phyloP scores from a whole-genome alignment of 2,329 filamentous ascomycete species.

The Ploettnerulaceae sp. region DNA sequence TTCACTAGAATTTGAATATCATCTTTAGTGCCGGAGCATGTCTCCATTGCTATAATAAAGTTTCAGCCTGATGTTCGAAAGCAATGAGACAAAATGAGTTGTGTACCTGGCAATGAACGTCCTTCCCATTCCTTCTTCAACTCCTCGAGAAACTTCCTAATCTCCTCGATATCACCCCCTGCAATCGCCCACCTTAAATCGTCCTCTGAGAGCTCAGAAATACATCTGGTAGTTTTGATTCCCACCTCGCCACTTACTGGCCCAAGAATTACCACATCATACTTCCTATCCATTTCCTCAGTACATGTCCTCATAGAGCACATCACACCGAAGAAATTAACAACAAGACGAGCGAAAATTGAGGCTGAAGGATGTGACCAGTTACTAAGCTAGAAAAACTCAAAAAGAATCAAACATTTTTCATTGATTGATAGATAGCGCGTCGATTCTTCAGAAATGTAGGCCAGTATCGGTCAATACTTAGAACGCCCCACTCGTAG shows the following conservation, averaged over 20 bases:
- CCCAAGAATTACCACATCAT: constrained; percentile 5
- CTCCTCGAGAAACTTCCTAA: background rate
- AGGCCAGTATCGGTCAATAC: no score
- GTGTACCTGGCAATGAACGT: background rate
- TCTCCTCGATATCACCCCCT: background rate
- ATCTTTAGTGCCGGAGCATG: background rate
- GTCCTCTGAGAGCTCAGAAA: background rate
- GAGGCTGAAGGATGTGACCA: no score
- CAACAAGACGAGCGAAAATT: no score
- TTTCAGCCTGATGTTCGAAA: no score
- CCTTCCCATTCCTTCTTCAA: background rate
- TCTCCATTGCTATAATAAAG: constrained; percentile 1
- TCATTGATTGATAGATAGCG: no score
- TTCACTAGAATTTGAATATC: constrained; percentile 1
- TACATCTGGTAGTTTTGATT: background rate
- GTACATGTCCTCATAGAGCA: background rate
- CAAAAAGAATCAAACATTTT: background rate
- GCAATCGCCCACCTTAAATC: constrained; percentile 6
- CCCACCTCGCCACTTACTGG: background rate
- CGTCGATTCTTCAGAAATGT: no score
- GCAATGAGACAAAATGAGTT: background rate
- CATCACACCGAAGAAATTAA: background rate
- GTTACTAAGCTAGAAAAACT: background rate
- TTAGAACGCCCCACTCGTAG: no score
- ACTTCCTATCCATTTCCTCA: background rate